Base-by-base conservation (phyloP, 306 rosid species). In the Quercus engelmannii region DNA sequence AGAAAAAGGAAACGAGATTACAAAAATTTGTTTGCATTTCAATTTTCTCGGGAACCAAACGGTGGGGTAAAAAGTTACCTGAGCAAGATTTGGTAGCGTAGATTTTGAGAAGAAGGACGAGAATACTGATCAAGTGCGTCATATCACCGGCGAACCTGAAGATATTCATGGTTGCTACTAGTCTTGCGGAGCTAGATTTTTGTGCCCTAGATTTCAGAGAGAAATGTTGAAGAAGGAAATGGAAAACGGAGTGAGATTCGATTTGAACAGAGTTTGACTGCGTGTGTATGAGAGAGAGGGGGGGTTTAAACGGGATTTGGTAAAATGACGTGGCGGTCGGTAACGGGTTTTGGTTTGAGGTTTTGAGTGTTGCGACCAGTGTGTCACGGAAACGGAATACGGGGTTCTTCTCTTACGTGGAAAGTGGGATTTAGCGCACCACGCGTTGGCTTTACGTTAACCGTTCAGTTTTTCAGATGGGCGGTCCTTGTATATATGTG, bases 11-110 rank as follows among this genome's bases (percentile, higher is more conserved):
- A 28, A 3, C 11, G 54, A 49, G 54, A 49, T 12, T 12, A 41
- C 46, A 13, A 49, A 49, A 49, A 10, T 49, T 26, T 15, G 4
- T 41, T 26, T 30, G 6, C n/a, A 14, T 56, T 33, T 41, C 46
- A 2, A 41, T 41, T 41, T 62, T 72, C 72, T 43, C 57, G 14
- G 33, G 52, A 59, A 17, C 21, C 41, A 56, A 80, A 46, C 33
- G 28, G 46, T 41, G 46, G 30, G 23, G 41, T 2, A 18, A 23
- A 18, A 28, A 3, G 18, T 63, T 86, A 95, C 99, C 99, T 14
- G 98, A 90, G 83, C 99, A 95, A 20, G 99, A 95, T 78, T 90
- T 95, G 79, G 99, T 95, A 7, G 99, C 96, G 83, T 95, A 95
- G 81, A 95, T 92, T 89, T 95, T 95, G 92, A 95, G 99, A 19